Base-by-base conservation (phyloP, 2,329 filamentous ascomycete species). In the Penicillium sclerotigenum region DNA sequence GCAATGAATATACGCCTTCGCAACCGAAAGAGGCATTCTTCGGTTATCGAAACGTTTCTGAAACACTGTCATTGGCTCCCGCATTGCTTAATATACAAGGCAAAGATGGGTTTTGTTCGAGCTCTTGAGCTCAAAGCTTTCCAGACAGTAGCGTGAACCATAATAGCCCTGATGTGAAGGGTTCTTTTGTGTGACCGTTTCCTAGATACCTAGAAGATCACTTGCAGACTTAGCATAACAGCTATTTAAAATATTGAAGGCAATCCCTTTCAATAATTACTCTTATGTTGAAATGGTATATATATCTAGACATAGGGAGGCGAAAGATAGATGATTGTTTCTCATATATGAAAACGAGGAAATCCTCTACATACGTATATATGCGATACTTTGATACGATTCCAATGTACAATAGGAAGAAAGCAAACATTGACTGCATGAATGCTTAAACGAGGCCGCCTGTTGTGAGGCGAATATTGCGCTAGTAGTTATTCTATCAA, bases 21-120 rank as follows among this genome's bases (percentile, higher is more conserved):
- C 61, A 41, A 71, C 57, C 2, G 59, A 59, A 3, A 68, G 47
- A 36, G 68, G 70, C 22, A 75, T 57, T 28, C 57, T 67, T 11
- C 53, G 24, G 40, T 65, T 58, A 4, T 57, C 51, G 28, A 71
- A 73, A 14, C 67, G 67, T 26, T 61, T 49, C 46, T 67, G 61
- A 10, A 69, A 68, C 13, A 71, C 45, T 63, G 66, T 71, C 4
- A 75, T 52, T 1, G 71, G 69, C 56, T 75, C 73, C 37, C 72
- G 65, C 59, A 75, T 64, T 0, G 73, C 68, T 40, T 73, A 65
- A 43, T 73, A 73, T 5, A 67, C 71, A 28, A 75, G 63, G 36
- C 72, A 73, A 7, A 68, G 13, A 47, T 76, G 71, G 2, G 58
- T 63, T n/a, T 68, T 67, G 40, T 69, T 34, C 10, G 65, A 61